phyloP scores from a whole-genome alignment of 257 asterid genomes.

The Leonotis leonurus region DNA sequence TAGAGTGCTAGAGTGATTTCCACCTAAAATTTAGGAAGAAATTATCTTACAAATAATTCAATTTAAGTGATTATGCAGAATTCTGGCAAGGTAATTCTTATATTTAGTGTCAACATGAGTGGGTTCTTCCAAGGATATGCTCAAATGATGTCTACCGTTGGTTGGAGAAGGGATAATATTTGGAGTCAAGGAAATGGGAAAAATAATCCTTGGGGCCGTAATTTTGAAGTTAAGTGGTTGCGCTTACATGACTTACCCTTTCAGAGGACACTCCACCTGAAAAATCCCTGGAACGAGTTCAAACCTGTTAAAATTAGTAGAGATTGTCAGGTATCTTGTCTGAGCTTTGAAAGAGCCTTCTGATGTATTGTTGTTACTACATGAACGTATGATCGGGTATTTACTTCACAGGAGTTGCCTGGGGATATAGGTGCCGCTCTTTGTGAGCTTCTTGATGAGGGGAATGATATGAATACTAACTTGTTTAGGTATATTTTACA shows the following conservation, averaged over 20 bases:
- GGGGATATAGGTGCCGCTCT: constrained; percentile 88
- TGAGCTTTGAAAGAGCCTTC: constrained; percentile 18
- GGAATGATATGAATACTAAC: constrained; percentile 36
- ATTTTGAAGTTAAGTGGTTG: constrained; percentile 83
- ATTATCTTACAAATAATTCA: constrained; percentile 25
- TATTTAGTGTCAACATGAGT: constrained; percentile 97
- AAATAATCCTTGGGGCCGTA: constrained; percentile 84
- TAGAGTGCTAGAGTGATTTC: constrained; percentile 21
- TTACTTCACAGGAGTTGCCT: constrained; percentile 71
- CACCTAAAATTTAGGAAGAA: constrained; percentile 18
- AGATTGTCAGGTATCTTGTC: constrained; percentile 78
- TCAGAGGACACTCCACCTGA: constrained; percentile 86
- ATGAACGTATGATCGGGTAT: constrained; percentile 23
- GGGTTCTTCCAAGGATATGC: constrained; percentile 99
- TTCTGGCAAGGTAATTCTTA: constrained; percentile 86
- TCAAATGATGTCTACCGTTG: constrained; percentile 80
- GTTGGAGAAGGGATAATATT: constrained; percentile 75
- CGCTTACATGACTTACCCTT: constrained; percentile 71
- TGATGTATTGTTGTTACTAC: constrained; percentile 4
- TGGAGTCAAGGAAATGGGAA: constrained; percentile 83
- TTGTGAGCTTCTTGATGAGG: constrained; percentile 83
- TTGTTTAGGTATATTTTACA: constrained; percentile 39
- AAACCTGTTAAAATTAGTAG: constrained; percentile 96
- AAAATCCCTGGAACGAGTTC: constrained; percentile 79
- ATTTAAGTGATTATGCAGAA: constrained; percentile 67